These are phyloP conservation scores for Ormosia emarginata DNA, from an alignment of 306 rosid genomes.

Conservation along the genomic window DNA sequence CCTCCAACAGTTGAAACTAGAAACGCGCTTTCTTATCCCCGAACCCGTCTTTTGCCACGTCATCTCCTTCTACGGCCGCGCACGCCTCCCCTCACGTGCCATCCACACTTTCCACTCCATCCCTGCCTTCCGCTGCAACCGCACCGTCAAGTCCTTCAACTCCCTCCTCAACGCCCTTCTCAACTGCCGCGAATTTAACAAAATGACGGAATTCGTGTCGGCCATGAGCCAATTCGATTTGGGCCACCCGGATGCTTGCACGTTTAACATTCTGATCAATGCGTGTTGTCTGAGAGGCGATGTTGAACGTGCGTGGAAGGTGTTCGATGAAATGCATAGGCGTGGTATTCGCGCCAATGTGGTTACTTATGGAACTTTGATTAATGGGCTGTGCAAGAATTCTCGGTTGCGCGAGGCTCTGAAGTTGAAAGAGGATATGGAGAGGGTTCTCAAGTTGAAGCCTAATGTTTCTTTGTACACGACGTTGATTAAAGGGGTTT, in stretches of 20 bases:
- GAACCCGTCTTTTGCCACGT: constrained; percentile 77
- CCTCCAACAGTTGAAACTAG: constrained; percentile 48
- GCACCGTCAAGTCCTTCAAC: constrained; percentile 58
- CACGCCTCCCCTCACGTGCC: constrained; percentile 58
- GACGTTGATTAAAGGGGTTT: constrained; percentile 54
- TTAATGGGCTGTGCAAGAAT: constrained; percentile 46
- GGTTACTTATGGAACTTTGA: constrained; percentile 59
- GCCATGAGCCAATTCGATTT: constrained; percentile 11
- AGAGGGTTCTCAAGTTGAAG: constrained; percentile 25
- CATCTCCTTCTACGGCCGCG: constrained; percentile 61
- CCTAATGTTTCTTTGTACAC: constrained; percentile 48
- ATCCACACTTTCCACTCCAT: constrained; percentile 46
- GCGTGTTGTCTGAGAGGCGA: constrained; percentile 24
- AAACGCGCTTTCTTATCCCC: constrained; percentile 44
- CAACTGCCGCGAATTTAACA: constrained; percentile 39
- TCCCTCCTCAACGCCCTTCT: constrained; percentile 56
- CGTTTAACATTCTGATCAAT: constrained; percentile 62
- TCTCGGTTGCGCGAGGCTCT: constrained; percentile 44
- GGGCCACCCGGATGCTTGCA: constrained; percentile 51
- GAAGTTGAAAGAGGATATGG: constrained; percentile 52
- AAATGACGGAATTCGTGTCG: constrained; percentile 22
- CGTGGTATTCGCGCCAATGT: constrained; percentile 31
- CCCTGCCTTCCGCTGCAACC: constrained; percentile 49
- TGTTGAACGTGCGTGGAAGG: constrained; percentile 32
- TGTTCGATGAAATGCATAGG: constrained; percentile 63